Evolutionary conservation across 306 rosid genomes (phyloP).

Genomic region (Trichosanthes truncata): DNA sequence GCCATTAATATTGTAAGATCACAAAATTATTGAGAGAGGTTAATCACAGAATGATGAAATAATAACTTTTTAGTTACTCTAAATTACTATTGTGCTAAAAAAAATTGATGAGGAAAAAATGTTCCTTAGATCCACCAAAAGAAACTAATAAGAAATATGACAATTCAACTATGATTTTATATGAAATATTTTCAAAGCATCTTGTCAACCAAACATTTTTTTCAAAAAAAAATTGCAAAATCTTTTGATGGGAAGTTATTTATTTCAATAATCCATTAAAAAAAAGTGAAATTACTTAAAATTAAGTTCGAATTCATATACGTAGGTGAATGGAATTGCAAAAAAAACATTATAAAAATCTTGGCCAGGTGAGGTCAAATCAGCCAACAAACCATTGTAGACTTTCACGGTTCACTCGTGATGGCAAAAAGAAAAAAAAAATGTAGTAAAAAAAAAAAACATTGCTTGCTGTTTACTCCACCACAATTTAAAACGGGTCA

Average conservation of each 20-base stretch:
- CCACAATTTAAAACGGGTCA: neutral
- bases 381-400: neutral
- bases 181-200: no score
- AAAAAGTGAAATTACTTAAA: neutral
- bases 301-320: neutral
- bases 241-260: neutral
- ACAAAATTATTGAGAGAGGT: neutral
- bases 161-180: neutral
- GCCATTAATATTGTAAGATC: neutral
- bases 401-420: constrained; percentile 7
- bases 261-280: neutral
- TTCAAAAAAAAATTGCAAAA: neutral
- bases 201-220: no score
- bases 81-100: no score
- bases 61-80: neutral
- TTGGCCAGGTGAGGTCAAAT: neutral
- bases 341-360: neutral
- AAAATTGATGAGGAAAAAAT: no score
- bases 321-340: neutral
- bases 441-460: neutral
- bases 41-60: neutral
- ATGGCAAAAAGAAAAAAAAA: neutral
- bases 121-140: no score
- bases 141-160: neutral
- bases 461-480: neutral